These are phyloP conservation scores for Vigna hirtella DNA, from an alignment of 306 rosid genomes.

Conservation along the genomic window DNA sequence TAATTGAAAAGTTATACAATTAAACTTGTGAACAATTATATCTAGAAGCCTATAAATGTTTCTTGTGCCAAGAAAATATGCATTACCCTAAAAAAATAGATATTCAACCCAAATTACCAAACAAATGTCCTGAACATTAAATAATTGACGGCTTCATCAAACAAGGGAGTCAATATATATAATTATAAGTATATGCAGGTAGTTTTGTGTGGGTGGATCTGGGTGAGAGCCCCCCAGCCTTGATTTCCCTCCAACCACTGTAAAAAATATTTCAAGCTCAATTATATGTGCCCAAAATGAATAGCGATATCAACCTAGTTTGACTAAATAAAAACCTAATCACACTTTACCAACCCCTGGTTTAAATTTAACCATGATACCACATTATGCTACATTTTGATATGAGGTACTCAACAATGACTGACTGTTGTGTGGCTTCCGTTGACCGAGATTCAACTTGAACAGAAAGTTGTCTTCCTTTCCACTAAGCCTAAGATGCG, in stretches of 20 bases:
- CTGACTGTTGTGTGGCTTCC: too few relatives aligned
- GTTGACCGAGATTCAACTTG: neutral
- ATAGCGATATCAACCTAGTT: neutral
- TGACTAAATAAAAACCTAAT: neutral
- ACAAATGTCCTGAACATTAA: slow-evolving; percentile 14
- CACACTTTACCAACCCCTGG: neutral
- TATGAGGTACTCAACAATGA: neutral
- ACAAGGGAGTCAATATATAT: slow-evolving; percentile 8
- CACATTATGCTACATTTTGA: neutral
- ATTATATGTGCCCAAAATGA: neutral
- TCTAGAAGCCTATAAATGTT: neutral
- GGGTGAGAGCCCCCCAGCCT: neutral
- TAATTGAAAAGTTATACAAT: slow-evolving; percentile 20
- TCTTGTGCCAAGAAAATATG: slow-evolving; percentile 15
- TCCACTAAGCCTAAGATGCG: neutral
- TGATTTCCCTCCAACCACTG: neutral
- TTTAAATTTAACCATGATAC: neutral
- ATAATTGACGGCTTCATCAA: slow-evolving; percentile 8
- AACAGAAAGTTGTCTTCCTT: neutral
- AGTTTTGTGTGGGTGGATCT: too few relatives aligned
- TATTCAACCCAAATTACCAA: slow-evolving; percentile 18
- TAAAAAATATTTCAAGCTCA: too few relatives aligned
- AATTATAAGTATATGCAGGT: neutral
- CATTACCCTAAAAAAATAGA: slow-evolving; percentile 3
- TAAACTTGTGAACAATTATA: slow-evolving; percentile 16